phyloP scores from a whole-genome alignment of 805 yeast genomes.

The Clavispora santaluciae region DNA sequence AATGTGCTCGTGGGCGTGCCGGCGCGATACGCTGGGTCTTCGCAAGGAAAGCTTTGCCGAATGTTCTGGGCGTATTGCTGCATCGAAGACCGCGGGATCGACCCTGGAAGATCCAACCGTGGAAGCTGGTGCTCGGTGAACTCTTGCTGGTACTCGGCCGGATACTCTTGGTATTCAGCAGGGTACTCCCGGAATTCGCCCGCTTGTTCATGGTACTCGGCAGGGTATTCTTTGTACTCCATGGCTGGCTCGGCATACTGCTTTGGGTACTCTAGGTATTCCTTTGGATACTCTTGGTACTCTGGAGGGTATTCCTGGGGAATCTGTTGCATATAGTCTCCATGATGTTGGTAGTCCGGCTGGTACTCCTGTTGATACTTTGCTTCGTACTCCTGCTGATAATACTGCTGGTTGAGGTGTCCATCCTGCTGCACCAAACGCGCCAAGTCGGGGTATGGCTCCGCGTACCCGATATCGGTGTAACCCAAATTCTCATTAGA shows the following conservation, averaged over 20 bases:
- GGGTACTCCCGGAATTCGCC: not conserved
- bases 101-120: not conserved
- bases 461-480: not conserved
- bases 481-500: not conserved
- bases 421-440: not conserved
- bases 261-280: not conserved
- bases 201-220: not conserved
- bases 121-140: not conserved
- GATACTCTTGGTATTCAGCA: not conserved
- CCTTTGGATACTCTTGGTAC: not conserved
- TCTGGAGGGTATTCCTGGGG: not conserved
- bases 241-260: not conserved
- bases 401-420: not conserved
- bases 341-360: not conserved
- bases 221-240: not conserved
- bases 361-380: not conserved
- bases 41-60: conserved; percentile 6
- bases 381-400: not conserved
- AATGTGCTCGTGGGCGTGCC: conserved; percentile 1
- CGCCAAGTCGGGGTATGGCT: not conserved
- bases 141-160: not conserved
- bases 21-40: conserved; percentile 1
- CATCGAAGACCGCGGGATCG: conserved; percentile 1
- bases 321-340: not conserved
- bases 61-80: conserved; percentile 7